A percentile compares a stretch with the other conserved stretches of the same genome.
These are phyloP conservation scores for Teratosphaeria pseudoeucalypti DNA, from an alignment of 2,329 filamentous ascomycete species.

Conservation along the genomic window DNA sequence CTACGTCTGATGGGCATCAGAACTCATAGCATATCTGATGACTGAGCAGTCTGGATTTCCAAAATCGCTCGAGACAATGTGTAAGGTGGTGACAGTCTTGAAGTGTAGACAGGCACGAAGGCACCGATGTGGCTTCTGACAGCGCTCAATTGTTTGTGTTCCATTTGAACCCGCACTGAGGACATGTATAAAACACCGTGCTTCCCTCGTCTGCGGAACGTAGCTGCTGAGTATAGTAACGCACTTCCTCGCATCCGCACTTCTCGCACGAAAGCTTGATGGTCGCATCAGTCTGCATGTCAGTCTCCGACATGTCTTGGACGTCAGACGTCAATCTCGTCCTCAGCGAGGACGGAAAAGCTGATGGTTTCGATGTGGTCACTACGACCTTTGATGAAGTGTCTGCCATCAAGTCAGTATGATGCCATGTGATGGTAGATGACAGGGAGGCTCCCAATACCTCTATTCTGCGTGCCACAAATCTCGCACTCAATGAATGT, in stretches of 20 bases:
- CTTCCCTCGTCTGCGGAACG: constrained; percentile 91
- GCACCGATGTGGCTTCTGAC: not conserved
- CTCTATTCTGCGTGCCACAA: constrained; percentile 76
- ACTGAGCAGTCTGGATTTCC: too few relatives aligned
- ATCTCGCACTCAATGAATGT: constrained; percentile 72
- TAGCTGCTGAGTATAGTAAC: constrained; percentile 74
- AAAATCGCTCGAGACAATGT: not conserved
- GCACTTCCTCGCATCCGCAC: constrained; percentile 73
- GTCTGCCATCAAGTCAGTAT: constrained; percentile 39
- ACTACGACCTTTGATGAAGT: constrained; percentile 64
- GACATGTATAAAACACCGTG: constrained; percentile 79
- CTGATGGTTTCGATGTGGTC: constrained; percentile 75
- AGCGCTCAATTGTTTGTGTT: constrained; percentile 49
- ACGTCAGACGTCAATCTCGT: constrained; percentile 71
- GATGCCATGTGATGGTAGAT: not conserved
- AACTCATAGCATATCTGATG: too few relatives aligned
- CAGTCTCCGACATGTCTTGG: constrained; percentile 67
- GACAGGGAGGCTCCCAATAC: constrained; percentile 33
- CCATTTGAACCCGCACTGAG: constrained; percentile 69
- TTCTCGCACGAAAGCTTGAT: constrained; percentile 64
- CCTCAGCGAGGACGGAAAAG: constrained; percentile 82
- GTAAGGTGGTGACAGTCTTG: too few relatives aligned
- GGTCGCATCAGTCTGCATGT: constrained; percentile 50
- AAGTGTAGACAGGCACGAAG: too few relatives aligned
- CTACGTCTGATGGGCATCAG: too few relatives aligned